Evolutionary conservation across 1,284 basidiomycete genomes (phyloP).

Genomic region (Microbotryum intermedium): DNA sequence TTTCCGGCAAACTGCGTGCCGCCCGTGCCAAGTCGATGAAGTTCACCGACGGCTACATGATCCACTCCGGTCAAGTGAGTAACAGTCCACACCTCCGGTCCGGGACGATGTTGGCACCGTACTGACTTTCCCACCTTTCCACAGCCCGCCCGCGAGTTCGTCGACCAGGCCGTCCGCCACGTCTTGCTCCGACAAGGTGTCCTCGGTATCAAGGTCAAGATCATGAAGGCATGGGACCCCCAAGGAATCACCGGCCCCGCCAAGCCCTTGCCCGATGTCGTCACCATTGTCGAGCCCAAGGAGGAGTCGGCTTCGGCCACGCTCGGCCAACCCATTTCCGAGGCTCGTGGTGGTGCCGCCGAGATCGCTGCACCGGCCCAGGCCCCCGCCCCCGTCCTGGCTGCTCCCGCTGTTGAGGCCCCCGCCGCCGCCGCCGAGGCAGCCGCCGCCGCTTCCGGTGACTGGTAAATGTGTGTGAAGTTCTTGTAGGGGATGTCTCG

Average conservation of each 20-base stretch:
- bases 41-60: constrained; percentile 99
- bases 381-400: constrained; percentile 1
- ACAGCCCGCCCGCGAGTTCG: constrained; percentile 93
- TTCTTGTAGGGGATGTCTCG: too few species aligned
- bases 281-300: constrained; percentile 55
- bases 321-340: constrained; percentile 23
- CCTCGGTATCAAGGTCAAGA: constrained; percentile 99
- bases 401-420: not conserved
- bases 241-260: constrained; percentile 78
- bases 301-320: constrained; percentile 43
- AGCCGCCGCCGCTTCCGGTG: not conserved
- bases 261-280: constrained; percentile 92
- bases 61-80: constrained; percentile 70
- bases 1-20: constrained; percentile 98
- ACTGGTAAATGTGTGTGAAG: not conserved
- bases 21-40: constrained; percentile 99
- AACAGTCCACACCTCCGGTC: not conserved
- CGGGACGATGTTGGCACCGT: not conserved
- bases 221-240: constrained; percentile 97
- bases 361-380: constrained; percentile 19
- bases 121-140: not conserved
- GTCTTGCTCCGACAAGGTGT: constrained; percentile 99
- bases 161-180: constrained; percentile 96
- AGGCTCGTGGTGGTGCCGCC: constrained; percentile 27
- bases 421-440: constrained; percentile 7